Base-by-base conservation (phyloP, 306 rosid species). In the Inga leiocalycina region DNA sequence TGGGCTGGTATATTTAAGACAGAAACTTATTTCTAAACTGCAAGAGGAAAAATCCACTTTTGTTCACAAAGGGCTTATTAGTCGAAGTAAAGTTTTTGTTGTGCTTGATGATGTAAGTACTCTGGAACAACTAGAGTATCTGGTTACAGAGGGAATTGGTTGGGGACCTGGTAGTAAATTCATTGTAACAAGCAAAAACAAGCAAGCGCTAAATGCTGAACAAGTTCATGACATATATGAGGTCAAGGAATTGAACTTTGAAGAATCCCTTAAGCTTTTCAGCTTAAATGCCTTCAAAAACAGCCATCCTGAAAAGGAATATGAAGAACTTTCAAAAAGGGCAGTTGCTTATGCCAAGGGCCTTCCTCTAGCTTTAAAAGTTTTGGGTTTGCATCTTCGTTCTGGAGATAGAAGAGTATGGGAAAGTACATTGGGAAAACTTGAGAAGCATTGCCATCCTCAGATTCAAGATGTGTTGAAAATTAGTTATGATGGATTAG, bases 241-340 rank as follows among this genome's bases (percentile, higher is more conserved):
- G 39, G 39, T 37, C 39, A 37, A 37, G 39, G 6, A 37, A 37
- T 37, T 37, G 39, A 4, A 22, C 49, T 79, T 5, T 10, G 6
- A 70, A 30, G 61, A 19, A 52, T 52, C 61, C 61, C 61, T 52
- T 6, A 5, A 52, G 17, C 10, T 52, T 19, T 52, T 52, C 41
- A 20, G 84, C 66, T 70, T 45, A 24, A 59, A 84, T 41, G 88
- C 88, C 51, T 89, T 89, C 46, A 35, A 35, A 35, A 16, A 3
- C 6, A 37, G 39, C 39, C 39, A 37, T 37, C 39, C 6, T 5
- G 39, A 37, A 5, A 37, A 37, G 45, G 45, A 44, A 34, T 67
- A 67, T 67, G 46, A 67, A 49, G n/a, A 72, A 10, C 10, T 71
- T 8, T 61, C 61, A 3, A 17, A 64, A 24, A 12, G 19, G 19